Conservation (phyloP, 2,329 filamentous ascomycete genomes). For the Talaromyces sp. region DNA sequence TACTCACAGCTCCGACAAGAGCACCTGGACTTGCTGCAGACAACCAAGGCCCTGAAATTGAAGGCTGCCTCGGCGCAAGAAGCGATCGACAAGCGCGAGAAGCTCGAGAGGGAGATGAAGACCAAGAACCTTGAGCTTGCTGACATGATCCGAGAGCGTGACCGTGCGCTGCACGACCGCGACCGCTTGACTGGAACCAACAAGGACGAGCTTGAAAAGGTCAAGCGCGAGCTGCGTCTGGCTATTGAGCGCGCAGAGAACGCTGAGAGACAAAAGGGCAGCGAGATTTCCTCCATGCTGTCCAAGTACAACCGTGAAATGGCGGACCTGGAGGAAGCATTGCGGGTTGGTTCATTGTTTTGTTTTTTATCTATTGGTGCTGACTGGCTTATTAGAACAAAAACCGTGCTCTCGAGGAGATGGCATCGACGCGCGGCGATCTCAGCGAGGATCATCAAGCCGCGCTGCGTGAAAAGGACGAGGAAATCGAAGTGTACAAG, state of each 20-base stretch:
- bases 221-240: conserved; percentile 88
- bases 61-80: conserved; percentile 97
- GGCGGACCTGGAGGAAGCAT: conserved; percentile 88
- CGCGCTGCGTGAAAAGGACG: conserved; percentile 86
- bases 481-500: conserved; percentile 97
- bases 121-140: conserved; percentile 98
- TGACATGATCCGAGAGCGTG: conserved; percentile 96
- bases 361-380: conserved; percentile 2
- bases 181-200: conserved; percentile 80
- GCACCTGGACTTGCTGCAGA: conserved; percentile 89
- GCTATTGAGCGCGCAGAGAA: conserved; percentile 89
- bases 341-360: conserved; percentile 44
- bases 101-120: conserved; percentile 95
- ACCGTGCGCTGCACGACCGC: conserved; percentile 87
- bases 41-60: conserved; percentile 91
- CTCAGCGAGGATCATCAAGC: conserved; percentile 81
- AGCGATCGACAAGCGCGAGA: conserved; percentile 89
- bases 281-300: conserved; percentile 89
- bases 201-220: conserved; percentile 89
- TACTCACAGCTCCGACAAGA: conserved; percentile 95
- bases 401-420: conserved; percentile 77
- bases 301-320: conserved; percentile 97
- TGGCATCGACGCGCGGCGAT: conserved; percentile 70
- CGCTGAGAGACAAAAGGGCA: conserved; percentile 85
- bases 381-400: conserved; percentile 58